phyloP scores from a whole-genome alignment of 2,329 filamentous ascomycete species.

The Ophiostoma quercus region DNA sequence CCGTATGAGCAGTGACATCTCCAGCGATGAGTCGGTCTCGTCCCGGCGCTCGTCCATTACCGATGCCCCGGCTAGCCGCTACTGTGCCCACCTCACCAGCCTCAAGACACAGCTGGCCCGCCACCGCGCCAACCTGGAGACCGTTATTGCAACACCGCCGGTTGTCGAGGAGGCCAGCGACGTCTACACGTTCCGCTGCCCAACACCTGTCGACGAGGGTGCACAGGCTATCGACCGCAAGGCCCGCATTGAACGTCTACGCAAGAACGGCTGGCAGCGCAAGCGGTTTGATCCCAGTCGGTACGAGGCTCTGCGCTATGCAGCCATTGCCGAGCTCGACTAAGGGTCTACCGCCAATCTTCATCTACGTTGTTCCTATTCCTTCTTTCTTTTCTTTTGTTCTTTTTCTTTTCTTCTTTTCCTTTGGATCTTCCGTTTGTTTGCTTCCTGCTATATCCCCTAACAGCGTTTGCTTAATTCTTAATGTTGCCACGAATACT shows the following conservation, averaged over 20 bases:
- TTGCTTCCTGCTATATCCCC: constrained; percentile 3
- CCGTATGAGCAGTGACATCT: neutral
- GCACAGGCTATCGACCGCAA: constrained; percentile 41
- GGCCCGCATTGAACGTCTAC: constrained; percentile 50
- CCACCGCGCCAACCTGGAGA: constrained; percentile 45
- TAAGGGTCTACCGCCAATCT: constrained; percentile 24
- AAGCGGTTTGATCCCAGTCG: constrained; percentile 50
- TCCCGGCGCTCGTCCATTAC: constrained; percentile 4
- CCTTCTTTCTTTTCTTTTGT: neutral
- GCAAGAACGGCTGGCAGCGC: constrained; percentile 51
- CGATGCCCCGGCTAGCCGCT: constrained; percentile 42
- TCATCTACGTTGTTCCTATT: neutral
- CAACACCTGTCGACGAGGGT: constrained; percentile 34
- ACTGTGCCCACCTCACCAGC: constrained; percentile 44
- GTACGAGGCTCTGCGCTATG: constrained; percentile 50
- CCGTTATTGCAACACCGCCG: constrained; percentile 34
- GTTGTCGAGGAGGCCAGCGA: neutral
- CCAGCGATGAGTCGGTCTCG: neutral
- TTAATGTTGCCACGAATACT: constrained; percentile 7
- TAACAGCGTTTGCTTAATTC: constrained; percentile 1
- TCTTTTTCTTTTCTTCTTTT: constrained; percentile 15
- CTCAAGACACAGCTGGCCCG: constrained; percentile 46
- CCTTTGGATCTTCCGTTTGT: neutral
- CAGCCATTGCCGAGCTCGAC: constrained; percentile 47
- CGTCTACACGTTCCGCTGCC: constrained; percentile 19